Base-by-base conservation (phyloP, 495 filamentous ascomycete species). In the Articulospora tetracladia region DNA sequence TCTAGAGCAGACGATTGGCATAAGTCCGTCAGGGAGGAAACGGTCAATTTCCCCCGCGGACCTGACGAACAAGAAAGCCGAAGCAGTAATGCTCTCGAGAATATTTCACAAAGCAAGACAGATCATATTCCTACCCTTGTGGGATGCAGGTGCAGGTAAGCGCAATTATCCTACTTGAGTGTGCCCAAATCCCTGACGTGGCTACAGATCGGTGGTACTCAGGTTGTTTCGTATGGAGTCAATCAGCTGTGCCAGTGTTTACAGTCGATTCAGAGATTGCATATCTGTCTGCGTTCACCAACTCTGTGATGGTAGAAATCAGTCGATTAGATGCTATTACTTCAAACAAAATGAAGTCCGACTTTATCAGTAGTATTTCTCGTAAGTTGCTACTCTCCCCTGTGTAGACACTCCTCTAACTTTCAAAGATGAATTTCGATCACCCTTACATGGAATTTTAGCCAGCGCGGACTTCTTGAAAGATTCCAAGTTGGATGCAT, bases 191-290 rank as follows among this genome's bases (percentile, higher is more conserved):
- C n/a, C n/a, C 58, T 60, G 26, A 44, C 39, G 10, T 32, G 8
- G 32, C 1, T 44, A 2, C 22, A 46, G 81, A 83, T 17, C 76
- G 86, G 51, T 91, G 86, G 86, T 88, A 84, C 66, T 76, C 84
- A 0, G 86, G 84, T 8, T 81, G 82, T 30, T 84, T 91, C 58
- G 80, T 83, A 19, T 91, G 83, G 81, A 86, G 76, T 7, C 67
- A 71, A 22, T 69, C 72, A 10, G 62, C 71, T 0, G 73, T 72
- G 2, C 74, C 73, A 1, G 74, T 78, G 39, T 74, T 82, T 44
- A 79, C 70, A 25, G 66, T 67, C 20, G 74, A 79, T 2, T 67
- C 68, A 23, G 75, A 78, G 44, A 69, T 82, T 2, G 65, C 71
- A 4, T 73, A 75, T 28, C 65, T 80, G 1, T 66, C 71, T 11